These are phyloP conservation scores for Botrytis tulipae DNA, from an alignment of 2,329 filamentous ascomycete species.

Conservation along the genomic window DNA sequence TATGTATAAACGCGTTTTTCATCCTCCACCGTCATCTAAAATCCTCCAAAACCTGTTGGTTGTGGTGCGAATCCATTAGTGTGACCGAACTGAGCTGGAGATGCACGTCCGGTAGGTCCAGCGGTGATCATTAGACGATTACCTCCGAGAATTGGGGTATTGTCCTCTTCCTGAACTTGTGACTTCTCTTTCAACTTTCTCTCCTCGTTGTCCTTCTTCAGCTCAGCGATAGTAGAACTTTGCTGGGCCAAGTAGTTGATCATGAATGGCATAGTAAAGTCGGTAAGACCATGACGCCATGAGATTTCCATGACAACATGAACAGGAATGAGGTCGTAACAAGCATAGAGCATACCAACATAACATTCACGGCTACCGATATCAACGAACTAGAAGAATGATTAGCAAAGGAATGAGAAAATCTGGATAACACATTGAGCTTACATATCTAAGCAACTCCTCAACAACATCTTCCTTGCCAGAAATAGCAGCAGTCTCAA, in stretches of 20 bases:
- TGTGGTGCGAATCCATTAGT: constrained; percentile 88
- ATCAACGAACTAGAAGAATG: constrained; percentile 76
- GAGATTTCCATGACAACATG: constrained; percentile 94
- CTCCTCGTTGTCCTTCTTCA: constrained; percentile 96
- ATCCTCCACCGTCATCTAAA: constrained; percentile 41
- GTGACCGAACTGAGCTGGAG: constrained; percentile 67
- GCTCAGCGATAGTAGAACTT: constrained; percentile 74
- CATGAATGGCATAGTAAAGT: constrained; percentile 99
- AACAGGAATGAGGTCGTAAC: constrained; percentile 93
- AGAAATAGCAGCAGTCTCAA: constrained; percentile 93
- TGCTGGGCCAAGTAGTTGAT: constrained; percentile 96
- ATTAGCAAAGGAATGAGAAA: constrained; percentile 33
- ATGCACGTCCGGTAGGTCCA: constrained; percentile 59
- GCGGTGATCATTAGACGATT: constrained; percentile 94
- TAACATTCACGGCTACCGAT: constrained; percentile 99
- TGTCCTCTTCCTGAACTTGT: constrained; percentile 83
- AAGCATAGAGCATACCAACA: constrained; percentile 98
- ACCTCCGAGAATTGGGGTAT: constrained; percentile 86
- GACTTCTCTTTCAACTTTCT: constrained; percentile 74
- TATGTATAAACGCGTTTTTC: constrained; percentile 34
- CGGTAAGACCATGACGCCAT: constrained; percentile 89
- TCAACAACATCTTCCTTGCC: constrained; percentile 89
- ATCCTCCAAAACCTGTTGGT: constrained; percentile 70
- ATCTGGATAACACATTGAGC: constrained; percentile 44
- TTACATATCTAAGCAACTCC: constrained; percentile 93